Conservation (phyloP, 2,329 filamentous ascomycete genomes). For the Beauveria sp. region DNA sequence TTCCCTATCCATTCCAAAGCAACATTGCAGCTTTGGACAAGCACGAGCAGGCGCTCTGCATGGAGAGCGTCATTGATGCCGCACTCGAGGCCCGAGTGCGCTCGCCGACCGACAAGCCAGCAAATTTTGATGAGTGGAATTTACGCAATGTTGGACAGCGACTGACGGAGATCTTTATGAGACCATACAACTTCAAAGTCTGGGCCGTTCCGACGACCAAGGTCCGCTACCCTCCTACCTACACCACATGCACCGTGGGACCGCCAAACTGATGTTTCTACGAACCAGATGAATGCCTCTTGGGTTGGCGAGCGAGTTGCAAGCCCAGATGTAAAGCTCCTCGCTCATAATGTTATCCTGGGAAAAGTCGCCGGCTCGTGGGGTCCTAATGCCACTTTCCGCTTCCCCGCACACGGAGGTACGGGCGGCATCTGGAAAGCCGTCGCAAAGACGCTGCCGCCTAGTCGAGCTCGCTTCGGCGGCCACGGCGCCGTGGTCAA, state of each 20-base stretch:
- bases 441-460: slow-evolving; percentile 76
- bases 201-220: slow-evolving; percentile 92
- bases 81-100: slow-evolving; percentile 69
- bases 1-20: slow-evolving; percentile 95
- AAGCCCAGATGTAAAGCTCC: slow-evolving; percentile 79
- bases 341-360: slow-evolving; percentile 80
- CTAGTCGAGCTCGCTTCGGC: slow-evolving; percentile 77
- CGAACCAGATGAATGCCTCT: slow-evolving; percentile 78
- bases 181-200: slow-evolving; percentile 96
- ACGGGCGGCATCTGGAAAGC: slow-evolving; percentile 95
- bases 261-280: no score
- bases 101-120: slow-evolving; percentile 74
- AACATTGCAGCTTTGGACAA: slow-evolving; percentile 91
- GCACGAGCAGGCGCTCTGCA: slow-evolving; percentile 81
- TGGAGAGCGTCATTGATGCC: slow-evolving; percentile 86
- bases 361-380: slow-evolving; percentile 87
- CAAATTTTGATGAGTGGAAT: slow-evolving; percentile 93
- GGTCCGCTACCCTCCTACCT: slow-evolving; percentile 36
- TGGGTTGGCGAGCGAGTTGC: slow-evolving; percentile 95
- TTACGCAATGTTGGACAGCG: slow-evolving; percentile 75
- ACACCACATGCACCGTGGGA: no score
- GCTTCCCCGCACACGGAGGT: slow-evolving; percentile 81
- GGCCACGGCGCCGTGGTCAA: slow-evolving; percentile 68
- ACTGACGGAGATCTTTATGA: slow-evolving; percentile 88
- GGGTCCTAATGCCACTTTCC: slow-evolving; percentile 91